Conservation (phyloP, 108 stramenopile genomes). For the Aureococcus anophagefferens region DNA sequence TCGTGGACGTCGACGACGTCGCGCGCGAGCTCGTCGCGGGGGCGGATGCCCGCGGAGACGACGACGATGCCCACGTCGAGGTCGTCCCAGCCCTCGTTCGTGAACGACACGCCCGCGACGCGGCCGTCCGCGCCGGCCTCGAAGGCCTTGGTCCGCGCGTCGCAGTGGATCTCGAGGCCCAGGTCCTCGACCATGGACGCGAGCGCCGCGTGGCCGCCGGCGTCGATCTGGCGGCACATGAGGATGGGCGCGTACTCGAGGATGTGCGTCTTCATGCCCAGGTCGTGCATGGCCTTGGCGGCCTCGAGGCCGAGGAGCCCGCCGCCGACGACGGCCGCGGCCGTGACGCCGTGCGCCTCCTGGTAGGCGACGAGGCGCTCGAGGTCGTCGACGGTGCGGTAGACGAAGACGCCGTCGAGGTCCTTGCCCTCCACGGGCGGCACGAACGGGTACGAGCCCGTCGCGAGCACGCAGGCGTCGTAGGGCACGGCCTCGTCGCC, state of each 20-base stretch:
- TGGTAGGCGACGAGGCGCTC: conserved; percentile 75
- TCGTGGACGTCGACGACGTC: conserved; percentile 63
- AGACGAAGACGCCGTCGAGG: conserved; percentile 82
- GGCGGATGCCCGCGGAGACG: conserved; percentile 78
- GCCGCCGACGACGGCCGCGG: conserved; percentile 85
- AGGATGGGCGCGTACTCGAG: conserved; percentile 83
- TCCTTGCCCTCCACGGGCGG: conserved; percentile 83
- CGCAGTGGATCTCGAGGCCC: conserved; percentile 81
- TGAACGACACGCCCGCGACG: conserved; percentile 60
- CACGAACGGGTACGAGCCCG: conserved; percentile 82
- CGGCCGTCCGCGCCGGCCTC: conserved; percentile 61
- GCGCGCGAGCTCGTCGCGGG: conserved; percentile 77
- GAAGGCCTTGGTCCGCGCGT: conserved; percentile 74
- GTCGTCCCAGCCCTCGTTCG: conserved; percentile 75
- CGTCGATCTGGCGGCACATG: conserved; percentile 90
- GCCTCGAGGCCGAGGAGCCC: conserved; percentile 76
- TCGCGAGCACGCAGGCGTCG: conserved; percentile 81
- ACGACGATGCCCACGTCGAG: conserved; percentile 83
- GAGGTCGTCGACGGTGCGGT: conserved; percentile 86
- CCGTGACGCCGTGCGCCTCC: conserved; percentile 15
- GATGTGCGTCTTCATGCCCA: conserved; percentile 73
- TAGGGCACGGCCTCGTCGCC: conserved; percentile 64
- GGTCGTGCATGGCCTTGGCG: conserved; percentile 76
- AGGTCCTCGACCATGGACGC: conserved; percentile 78
- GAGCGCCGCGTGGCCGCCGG: conserved; percentile 79